Evolutionary conservation across 352 stramenopile species (phyloP).

Genomic region (Phytophthora megakarya): DNA sequence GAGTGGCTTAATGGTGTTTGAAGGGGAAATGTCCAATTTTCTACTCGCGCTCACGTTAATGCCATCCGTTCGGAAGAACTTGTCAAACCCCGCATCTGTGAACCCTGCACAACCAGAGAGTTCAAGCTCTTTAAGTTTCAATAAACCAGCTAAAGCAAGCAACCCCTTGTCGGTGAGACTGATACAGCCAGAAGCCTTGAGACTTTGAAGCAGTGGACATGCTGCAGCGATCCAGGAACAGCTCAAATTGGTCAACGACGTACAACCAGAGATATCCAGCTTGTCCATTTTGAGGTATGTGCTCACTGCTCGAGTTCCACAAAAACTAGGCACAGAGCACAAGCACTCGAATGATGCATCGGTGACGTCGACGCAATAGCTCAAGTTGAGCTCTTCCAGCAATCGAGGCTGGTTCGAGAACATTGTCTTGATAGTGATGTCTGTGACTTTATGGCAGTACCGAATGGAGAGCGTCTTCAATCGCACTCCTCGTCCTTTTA

Average conservation of each 20-base stretch:
- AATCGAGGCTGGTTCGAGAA: slow-evolving; percentile 49
- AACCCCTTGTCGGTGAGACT: slow-evolving; percentile 68
- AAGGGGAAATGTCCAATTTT: background rate
- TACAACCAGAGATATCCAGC: slow-evolving; percentile 66
- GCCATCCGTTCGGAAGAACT: slow-evolving; percentile 49
- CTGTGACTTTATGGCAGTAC: slow-evolving; percentile 40
- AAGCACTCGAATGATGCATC: slow-evolving; percentile 66
- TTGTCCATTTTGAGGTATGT: slow-evolving; percentile 49
- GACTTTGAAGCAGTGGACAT: slow-evolving; percentile 54
- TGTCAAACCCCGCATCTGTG: slow-evolving; percentile 48
- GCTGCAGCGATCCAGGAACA: slow-evolving; percentile 68
- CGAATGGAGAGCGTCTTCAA: slow-evolving; percentile 55
- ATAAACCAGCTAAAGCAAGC: slow-evolving; percentile 50
- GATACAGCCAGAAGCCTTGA: slow-evolving; percentile 50
- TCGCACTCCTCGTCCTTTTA: slow-evolving; percentile 36
- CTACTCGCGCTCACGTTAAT: slow-evolving; percentile 16
- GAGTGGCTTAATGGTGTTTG: slow-evolving; percentile 27
- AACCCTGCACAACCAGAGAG: slow-evolving; percentile 53
- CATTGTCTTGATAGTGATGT: slow-evolving; percentile 51
- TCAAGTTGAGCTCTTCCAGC: slow-evolving; percentile 68
- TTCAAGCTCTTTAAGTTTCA: slow-evolving; percentile 58
- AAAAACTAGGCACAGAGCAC: slow-evolving; percentile 55
- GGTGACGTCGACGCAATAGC: slow-evolving; percentile 49
- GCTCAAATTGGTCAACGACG: slow-evolving; percentile 51
- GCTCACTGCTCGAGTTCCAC: slow-evolving; percentile 47